Percentiles rank a stretch among this genome's conserved stretches.
phyloP scores from a whole-genome alignment of 768 basidiomycete species.

The Lentinula lateritia region DNA sequence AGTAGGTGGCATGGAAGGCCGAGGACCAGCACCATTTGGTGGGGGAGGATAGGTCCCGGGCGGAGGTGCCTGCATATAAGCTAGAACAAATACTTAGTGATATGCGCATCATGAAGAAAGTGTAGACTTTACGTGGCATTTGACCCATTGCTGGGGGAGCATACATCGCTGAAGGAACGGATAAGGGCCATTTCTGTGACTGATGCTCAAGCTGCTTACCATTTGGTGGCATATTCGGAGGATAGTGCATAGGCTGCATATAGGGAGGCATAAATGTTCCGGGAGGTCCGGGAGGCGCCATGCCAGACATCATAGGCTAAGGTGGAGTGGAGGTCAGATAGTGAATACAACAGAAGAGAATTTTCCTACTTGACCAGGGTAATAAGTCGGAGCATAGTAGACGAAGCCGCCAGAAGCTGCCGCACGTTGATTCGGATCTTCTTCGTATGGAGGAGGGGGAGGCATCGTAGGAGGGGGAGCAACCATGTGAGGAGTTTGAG shows the following conservation, averaged over 20 bases:
- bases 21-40: slow-evolving; percentile 72
- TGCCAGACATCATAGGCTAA: slow-evolving; percentile 82
- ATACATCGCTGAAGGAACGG: slow-evolving; percentile 63
- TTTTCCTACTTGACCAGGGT: slow-evolving; percentile 64
- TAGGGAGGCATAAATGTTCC: slow-evolving; percentile 79
- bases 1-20: slow-evolving; percentile 89
- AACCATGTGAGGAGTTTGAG: slow-evolving; percentile 59
- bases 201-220: slow-evolving; percentile 32
- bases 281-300: slow-evolving; percentile 73
- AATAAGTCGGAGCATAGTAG: slow-evolving; percentile 76
- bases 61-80: slow-evolving; percentile 74
- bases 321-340: slow-evolving; percentile 5
- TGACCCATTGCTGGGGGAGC: slow-evolving; percentile 76
- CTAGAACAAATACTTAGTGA: slow-evolving; percentile 24
- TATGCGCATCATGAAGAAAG: not conserved
- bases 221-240: slow-evolving; percentile 74
- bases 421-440: slow-evolving; percentile 60
- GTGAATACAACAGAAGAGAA: slow-evolving; percentile 1
- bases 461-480: slow-evolving; percentile 65
- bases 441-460: slow-evolving; percentile 75
- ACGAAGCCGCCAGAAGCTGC: slow-evolving; percentile 54
- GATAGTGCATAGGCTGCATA: slow-evolving; percentile 84
- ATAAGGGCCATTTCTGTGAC: not conserved
- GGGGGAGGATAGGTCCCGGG: slow-evolving; percentile 67
- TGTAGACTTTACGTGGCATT: slow-evolving; percentile 69